Evolutionary conservation across 768 basidiomycete species (phyloP).

Genomic region (Clavaria fumosa): DNA sequence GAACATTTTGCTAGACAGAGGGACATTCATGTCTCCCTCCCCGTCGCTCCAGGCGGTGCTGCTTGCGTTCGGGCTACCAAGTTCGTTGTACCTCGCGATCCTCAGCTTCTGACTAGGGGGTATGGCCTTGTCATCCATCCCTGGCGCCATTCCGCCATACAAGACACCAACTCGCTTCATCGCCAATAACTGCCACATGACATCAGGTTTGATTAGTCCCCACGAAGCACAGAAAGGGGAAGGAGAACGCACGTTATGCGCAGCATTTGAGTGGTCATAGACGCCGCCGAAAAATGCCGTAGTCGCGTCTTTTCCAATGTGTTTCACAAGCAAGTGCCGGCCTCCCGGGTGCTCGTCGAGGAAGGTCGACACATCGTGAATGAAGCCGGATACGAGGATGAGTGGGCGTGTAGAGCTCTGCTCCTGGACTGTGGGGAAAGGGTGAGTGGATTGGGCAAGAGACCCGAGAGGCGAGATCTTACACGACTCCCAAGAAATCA

Average conservation of each 20-base stretch:
- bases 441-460: not conserved
- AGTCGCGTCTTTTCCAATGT: constrained; percentile 83
- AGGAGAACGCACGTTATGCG: constrained; percentile 49
- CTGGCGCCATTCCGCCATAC: constrained; percentile 34
- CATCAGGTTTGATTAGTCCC: not conserved
- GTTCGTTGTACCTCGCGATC: constrained; percentile 10
- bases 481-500: constrained; percentile 83
- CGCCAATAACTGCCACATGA: constrained; percentile 33
- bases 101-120: constrained; percentile 29
- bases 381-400: constrained; percentile 81
- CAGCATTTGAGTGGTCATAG: constrained; percentile 79
- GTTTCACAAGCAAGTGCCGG: constrained; percentile 64
- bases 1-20: too few species aligned
- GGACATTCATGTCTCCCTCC: too few species aligned
- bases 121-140: constrained; percentile 29
- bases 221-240: not conserved
- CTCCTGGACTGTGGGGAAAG: constrained; percentile 41
- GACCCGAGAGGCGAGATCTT: constrained; percentile 15
- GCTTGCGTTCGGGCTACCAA: constrained; percentile 6
- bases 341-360: constrained; percentile 89
- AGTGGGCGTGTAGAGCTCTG: constrained; percentile 69
- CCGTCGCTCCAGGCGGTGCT: constrained; percentile 7
- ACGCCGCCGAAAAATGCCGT: constrained; percentile 91
- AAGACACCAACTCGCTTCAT: constrained; percentile 48
- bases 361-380: constrained; percentile 78